These are phyloP conservation scores for Sclerotinia glacialis DNA, from an alignment of 2,329 filamentous ascomycete species.

Conservation along the genomic window DNA sequence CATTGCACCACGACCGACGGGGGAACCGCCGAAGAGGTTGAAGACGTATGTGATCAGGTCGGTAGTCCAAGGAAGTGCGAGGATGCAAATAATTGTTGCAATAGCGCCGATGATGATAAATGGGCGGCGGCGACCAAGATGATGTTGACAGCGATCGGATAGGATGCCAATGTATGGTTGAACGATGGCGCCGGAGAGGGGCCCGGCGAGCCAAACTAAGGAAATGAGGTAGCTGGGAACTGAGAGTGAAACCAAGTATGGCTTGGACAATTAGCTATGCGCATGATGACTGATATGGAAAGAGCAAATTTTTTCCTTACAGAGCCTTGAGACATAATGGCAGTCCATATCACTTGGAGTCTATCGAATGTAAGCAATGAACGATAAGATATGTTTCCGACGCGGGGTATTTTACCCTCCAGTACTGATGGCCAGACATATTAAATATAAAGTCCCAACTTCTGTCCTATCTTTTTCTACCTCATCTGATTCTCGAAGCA, in stretches of 20 bases:
- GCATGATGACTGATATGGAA: neutral
- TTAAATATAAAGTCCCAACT: constrained; percentile 6
- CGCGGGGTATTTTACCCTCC: constrained; percentile 15
- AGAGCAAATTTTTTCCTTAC: constrained; percentile 5
- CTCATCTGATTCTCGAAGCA: constrained; percentile 7
- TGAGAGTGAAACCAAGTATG: constrained; percentile 45
- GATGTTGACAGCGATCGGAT: constrained; percentile 48
- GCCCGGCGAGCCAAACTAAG: constrained; percentile 55
- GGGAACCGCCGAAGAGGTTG: neutral
- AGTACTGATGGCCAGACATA: constrained; percentile 20
- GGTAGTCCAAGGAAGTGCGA: constrained; percentile 49
- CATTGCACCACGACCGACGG: neutral
- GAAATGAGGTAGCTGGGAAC: constrained; percentile 51
- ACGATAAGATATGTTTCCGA: neutral
- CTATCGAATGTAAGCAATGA: constrained; percentile 8
- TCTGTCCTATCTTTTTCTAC: neutral
- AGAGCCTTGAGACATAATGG: constrained; percentile 24
- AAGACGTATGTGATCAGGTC: constrained; percentile 40
- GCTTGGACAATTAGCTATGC: constrained; percentile 15
- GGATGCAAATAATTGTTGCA: constrained; percentile 49
- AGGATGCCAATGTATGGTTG: constrained; percentile 54
- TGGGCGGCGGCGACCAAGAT: constrained; percentile 47
- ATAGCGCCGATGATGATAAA: constrained; percentile 51
- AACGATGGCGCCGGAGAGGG: constrained; percentile 51
- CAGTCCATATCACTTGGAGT: constrained; percentile 24